Evolutionary conservation across 2,329 filamentous ascomycete species (phyloP).

Genomic region (Exophiala viscosa): DNA sequence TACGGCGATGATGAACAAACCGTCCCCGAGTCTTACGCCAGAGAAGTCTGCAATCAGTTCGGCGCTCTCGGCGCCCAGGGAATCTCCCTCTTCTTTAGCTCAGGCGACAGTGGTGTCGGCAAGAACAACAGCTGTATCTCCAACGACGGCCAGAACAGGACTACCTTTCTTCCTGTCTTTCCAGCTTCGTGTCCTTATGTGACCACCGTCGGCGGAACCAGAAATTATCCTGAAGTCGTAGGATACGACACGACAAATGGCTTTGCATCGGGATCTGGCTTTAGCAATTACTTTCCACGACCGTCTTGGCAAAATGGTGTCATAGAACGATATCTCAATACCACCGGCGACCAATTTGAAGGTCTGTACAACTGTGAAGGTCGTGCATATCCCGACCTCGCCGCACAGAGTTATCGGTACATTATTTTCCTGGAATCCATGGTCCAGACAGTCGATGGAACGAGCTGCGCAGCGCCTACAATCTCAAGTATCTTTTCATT

Average conservation of each 20-base stretch:
- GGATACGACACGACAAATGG: slow-evolving; percentile 43
- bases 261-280: slow-evolving; percentile 48
- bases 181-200: slow-evolving; percentile 66
- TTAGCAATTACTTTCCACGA: slow-evolving; percentile 50
- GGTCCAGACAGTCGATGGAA: slow-evolving; percentile 37
- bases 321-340: slow-evolving; percentile 45
- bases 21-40: slow-evolving; percentile 59
- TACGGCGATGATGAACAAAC: slow-evolving; percentile 67
- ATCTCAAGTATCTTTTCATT: slow-evolving; percentile 58
- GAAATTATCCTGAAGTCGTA: slow-evolving; percentile 47
- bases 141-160: slow-evolving; percentile 57
- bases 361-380: slow-evolving; percentile 51
- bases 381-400: slow-evolving; percentile 56
- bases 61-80: slow-evolving; percentile 65
- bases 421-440: slow-evolving; percentile 42
- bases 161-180: slow-evolving; percentile 59
- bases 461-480: slow-evolving; percentile 54
- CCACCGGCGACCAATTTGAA: slow-evolving; percentile 39
- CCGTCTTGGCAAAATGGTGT: slow-evolving; percentile 47
- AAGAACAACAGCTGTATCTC: slow-evolving; percentile 50
- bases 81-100: slow-evolving; percentile 61
- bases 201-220: slow-evolving; percentile 62
- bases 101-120: slow-evolving; percentile 58
- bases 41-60: slow-evolving; percentile 60
- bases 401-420: slow-evolving; percentile 55